These are phyloP conservation scores for Calocybe indica DNA, from an alignment of 768 basidiomycete species.

Conservation along the genomic window DNA sequence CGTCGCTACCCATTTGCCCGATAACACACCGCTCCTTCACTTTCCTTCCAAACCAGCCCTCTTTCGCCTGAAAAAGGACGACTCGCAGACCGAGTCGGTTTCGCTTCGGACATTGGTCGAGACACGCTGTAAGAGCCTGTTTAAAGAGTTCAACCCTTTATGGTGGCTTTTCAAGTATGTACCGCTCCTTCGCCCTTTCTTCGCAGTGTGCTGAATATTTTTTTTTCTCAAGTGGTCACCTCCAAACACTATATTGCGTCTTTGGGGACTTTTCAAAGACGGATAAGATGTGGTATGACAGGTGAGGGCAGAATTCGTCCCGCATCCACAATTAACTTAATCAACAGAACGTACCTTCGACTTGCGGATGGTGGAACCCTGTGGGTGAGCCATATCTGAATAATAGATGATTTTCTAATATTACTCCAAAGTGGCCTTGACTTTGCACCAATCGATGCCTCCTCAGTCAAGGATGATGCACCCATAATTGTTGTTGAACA, in stretches of 20 bases:
- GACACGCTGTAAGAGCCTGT: constrained; percentile 36
- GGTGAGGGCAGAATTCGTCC: constrained; percentile 25
- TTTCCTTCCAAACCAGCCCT: constrained; percentile 33
- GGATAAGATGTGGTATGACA: constrained; percentile 50
- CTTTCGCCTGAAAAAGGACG: constrained; percentile 25
- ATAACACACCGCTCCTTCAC: constrained; percentile 24
- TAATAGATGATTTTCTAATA: constrained; percentile 2
- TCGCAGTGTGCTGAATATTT: not conserved
- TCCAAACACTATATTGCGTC: constrained; percentile 59
- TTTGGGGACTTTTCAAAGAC: constrained; percentile 54
- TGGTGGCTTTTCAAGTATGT: constrained; percentile 48
- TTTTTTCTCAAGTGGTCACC: constrained; percentile 41
- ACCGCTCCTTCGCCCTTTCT: not conserved
- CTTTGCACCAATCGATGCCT: constrained; percentile 45
- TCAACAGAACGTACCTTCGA: constrained; percentile 37
- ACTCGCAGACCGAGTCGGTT: constrained; percentile 25
- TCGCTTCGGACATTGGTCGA: constrained; percentile 35
- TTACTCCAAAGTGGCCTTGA: constrained; percentile 49
- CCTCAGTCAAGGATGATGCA: constrained; percentile 29
- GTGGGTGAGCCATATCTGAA: constrained; percentile 26
- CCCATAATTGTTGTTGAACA: constrained; percentile 56
- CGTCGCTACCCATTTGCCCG: constrained; percentile 10
- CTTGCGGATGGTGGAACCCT: constrained; percentile 60
- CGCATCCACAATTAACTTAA: not conserved
- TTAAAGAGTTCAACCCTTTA: constrained; percentile 33